Base-by-base conservation (phyloP, 1,284 basidiomycete species). In the Phenoliferia sp. region DNA sequence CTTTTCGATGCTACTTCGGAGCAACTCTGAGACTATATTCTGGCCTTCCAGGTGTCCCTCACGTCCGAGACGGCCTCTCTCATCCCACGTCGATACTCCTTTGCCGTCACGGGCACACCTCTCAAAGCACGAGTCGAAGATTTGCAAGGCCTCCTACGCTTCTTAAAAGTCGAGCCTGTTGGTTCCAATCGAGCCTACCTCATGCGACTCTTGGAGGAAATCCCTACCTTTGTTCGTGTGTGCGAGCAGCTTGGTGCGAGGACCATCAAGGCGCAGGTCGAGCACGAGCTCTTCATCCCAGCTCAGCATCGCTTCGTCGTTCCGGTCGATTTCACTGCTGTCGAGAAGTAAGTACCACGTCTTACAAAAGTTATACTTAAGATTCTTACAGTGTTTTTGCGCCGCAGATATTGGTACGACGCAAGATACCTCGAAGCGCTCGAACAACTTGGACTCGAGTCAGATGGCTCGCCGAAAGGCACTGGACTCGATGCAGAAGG, bases 71-170 rank as follows among this genome's bases (percentile, higher is more conserved):
- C 69, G 17, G 72, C 72, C n/a, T 67, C 67, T 16, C 66, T 69
- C 28, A 70, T 76, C 50, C 69, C 69, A 5, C 69, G 76, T 22
- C 63, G 67, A 32, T 69, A 62, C 62, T 68, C 66, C n/a, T 75
- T 68, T 62, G 75, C 74, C 1, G 74, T 76, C 29, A 71, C 71
- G 6, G 66, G 68, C 7, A 76, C 76, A 2, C 76, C 76, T 2
- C 65, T 76, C 15, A 69, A 68, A 29, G 68, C 69, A 35, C 67
- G 66, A 16, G 71, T 76, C 34, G 62, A 72, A 34, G 76, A 76
- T 56, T 34, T 73, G 29, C 48, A 63, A 33, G 69, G 72, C 6
- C 67, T 76, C 12, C 58, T 76, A 2, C 62, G 61, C 0, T 75
- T 72, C 59, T 64, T 74, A 26, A 65, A 71, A 28, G 62, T 76